phyloP scores from a whole-genome alignment of 176 grass and related monocot genomes.

The Puccinellia tenuiflora region DNA sequence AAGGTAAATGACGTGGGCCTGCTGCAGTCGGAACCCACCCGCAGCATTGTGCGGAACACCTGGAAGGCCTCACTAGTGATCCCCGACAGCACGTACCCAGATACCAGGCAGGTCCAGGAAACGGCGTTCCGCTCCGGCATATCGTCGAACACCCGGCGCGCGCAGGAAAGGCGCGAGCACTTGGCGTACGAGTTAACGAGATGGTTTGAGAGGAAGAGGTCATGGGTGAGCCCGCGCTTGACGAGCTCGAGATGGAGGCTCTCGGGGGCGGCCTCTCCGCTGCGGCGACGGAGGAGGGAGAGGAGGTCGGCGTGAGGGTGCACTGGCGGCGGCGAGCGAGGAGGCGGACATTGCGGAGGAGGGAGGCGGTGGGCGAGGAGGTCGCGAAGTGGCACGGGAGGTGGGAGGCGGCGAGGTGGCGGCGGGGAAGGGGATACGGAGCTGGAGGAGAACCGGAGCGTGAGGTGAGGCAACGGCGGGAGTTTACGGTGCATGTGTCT shows the following conservation, averaged over 20 bases:
- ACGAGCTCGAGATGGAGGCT: conserved; percentile 51
- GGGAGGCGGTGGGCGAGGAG: conserved; percentile 18
- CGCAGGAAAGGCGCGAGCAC: conserved; percentile 24
- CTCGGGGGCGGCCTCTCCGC: conserved; percentile 22
- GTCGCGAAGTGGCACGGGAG: conserved; percentile 5
- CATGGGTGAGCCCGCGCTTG: conserved; percentile 45
- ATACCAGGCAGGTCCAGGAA: conserved; percentile 67
- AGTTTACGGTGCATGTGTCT: conserved; percentile 38
- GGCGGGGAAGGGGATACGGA: background rate
- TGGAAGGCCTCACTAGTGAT: conserved; percentile 26
- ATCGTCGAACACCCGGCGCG: conserved; percentile 42
- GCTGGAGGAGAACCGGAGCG: background rate
- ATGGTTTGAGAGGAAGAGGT: conserved; percentile 57
- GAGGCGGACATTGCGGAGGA: background rate
- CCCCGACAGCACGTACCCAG: conserved; percentile 45
- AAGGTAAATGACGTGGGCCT: conserved; percentile 65
- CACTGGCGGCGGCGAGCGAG: conserved; percentile 7
- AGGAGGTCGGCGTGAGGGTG: conserved; percentile 17
- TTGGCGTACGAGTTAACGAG: conserved; percentile 55
- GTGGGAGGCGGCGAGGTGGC: conserved; percentile 17
- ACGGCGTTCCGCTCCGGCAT: conserved; percentile 52
- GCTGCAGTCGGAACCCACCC: conserved; percentile 15
- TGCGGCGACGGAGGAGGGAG: background rate
- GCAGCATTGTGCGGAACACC: conserved; percentile 50
- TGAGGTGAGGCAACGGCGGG: conserved; percentile 28